Base-by-base conservation (phyloP, 805 yeast genomes). In the Yamadazyma kitorensis region DNA sequence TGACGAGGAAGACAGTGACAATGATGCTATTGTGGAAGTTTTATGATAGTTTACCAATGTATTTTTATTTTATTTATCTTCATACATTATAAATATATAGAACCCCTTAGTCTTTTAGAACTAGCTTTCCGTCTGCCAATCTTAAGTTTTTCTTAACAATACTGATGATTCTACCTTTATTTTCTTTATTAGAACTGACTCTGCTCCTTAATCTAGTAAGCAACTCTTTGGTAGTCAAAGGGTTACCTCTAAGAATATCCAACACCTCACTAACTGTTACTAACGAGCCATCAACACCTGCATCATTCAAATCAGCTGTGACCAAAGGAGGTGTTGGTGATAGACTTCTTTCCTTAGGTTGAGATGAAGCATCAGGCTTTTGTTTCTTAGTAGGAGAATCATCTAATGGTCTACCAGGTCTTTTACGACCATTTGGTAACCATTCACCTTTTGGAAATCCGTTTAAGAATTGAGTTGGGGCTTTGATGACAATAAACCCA, bases 361-460 rank as follows among this genome's bases (percentile, higher is more conserved):
- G 8, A n/a, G 11, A 25, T 10, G 33, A 15, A 19, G 27, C 27
- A 19, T 31, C 35, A 13, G 31, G 18, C 16, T 31, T 33, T 7
- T 35, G 49, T 39, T 67, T 68, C 48, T 72, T 73, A n/a, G 47
- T 42, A 1, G 68, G 61, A 4, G 62, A 45, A 1, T 48, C 45
- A 5, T 21, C 48, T 13, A 51, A 45, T 6, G 57, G 51, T 16
- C n/a, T 34, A 11, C 26, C 10, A 10, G 42, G 41, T 31, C 70
- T 51, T 39, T 61, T 63, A 18, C 59, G 73, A 41, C 67, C 68
- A 8, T 66, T 67, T 15, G 96, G 91, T 57, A 82, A 82, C 96
- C 96, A 89, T 34, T 79, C 85, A 17, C 95, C 95, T 13, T 55
- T 62, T 2, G 93, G 93, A 61, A 88, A 87, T 23, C 73, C 73